These are phyloP conservation scores for Termitomyces sp. DNA, from an alignment of 768 basidiomycete genomes.

Conservation along the genomic window DNA sequence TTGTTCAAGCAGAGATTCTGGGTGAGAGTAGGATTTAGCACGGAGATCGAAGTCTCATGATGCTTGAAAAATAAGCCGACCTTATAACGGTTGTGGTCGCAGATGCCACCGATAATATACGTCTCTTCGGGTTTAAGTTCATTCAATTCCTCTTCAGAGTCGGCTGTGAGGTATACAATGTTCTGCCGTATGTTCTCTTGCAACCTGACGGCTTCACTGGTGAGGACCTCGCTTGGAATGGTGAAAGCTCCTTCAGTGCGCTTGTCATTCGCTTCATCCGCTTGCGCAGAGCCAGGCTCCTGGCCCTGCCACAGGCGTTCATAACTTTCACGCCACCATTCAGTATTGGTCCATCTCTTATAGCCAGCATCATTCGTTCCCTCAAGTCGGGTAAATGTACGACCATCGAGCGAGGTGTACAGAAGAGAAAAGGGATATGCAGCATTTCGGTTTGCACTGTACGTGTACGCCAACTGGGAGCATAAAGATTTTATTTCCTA, in stretches of 20 bases:
- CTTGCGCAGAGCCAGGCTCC: not conserved
- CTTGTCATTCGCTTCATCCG: not conserved
- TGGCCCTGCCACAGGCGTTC: constrained; percentile 54
- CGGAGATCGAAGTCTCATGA: constrained; percentile 2
- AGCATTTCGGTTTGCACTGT: constrained; percentile 80
- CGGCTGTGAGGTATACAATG: constrained; percentile 92
- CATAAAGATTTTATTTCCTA: constrained; percentile 90
- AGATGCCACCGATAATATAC: constrained; percentile 94
- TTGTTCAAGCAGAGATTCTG: constrained; percentile 90
- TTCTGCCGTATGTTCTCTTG: constrained; percentile 32
- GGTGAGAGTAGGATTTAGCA: not conserved
- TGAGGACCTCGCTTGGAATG: not conserved
- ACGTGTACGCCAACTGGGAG: constrained; percentile 88
- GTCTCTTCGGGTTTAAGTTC: constrained; percentile 80
- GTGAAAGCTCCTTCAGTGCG: not conserved
- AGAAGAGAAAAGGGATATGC: constrained; percentile 66
- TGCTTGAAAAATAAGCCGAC: constrained; percentile 25
- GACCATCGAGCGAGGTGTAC: constrained; percentile 77
- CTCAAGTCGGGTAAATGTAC: constrained; percentile 61
- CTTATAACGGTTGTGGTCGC: constrained; percentile 96
- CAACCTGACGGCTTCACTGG: not conserved
- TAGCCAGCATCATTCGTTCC: constrained; percentile 60
- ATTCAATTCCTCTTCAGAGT: constrained; percentile 81
- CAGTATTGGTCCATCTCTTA: constrained; percentile 73
- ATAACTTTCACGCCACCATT: constrained; percentile 81